Evolutionary conservation across 1,139 yeast species (phyloP).

Genomic region (Yamadazyma conglobata): DNA sequence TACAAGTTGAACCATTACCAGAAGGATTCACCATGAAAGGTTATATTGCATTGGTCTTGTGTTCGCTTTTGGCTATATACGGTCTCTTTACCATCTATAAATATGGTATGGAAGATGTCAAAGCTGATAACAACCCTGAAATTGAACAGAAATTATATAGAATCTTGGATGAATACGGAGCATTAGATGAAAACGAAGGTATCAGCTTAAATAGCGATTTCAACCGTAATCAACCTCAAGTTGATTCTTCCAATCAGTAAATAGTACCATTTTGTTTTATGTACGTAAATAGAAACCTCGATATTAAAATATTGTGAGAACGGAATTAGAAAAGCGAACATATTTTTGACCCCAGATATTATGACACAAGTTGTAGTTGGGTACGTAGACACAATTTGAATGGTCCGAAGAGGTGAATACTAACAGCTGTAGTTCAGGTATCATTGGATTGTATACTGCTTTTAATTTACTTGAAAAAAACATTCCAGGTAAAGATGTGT

Average conservation of each 20-base stretch:
- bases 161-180: slow-evolving; percentile 34
- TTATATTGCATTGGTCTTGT: slow-evolving; percentile 79
- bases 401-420: slow-evolving; percentile 4
- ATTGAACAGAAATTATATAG: slow-evolving; percentile 49
- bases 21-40: slow-evolving; percentile 88
- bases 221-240: background rate
- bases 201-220: slow-evolving; percentile 15
- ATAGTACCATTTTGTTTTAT: too few relatives aligned
- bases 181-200: slow-evolving; percentile 17
- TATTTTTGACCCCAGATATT: background rate
- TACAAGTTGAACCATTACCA: slow-evolving; percentile 66
- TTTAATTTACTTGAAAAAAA: slow-evolving; percentile 45
- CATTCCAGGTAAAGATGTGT: slow-evolving; percentile 44
- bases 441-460: slow-evolving; percentile 66
- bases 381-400: slow-evolving; percentile 20
- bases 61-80: slow-evolving; percentile 71
- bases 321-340: too few relatives aligned
- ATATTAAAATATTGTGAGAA: too few relatives aligned
- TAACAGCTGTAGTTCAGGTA: slow-evolving; percentile 50
- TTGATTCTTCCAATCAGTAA: too few relatives aligned
- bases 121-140: slow-evolving; percentile 49
- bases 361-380: slow-evolving; percentile 31
- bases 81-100: slow-evolving; percentile 74
- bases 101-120: slow-evolving; percentile 79
- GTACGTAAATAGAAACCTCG: too few relatives aligned